Base-by-base conservation (phyloP, 2,329 filamentous ascomycete species). In the Chaetomium sp. region DNA sequence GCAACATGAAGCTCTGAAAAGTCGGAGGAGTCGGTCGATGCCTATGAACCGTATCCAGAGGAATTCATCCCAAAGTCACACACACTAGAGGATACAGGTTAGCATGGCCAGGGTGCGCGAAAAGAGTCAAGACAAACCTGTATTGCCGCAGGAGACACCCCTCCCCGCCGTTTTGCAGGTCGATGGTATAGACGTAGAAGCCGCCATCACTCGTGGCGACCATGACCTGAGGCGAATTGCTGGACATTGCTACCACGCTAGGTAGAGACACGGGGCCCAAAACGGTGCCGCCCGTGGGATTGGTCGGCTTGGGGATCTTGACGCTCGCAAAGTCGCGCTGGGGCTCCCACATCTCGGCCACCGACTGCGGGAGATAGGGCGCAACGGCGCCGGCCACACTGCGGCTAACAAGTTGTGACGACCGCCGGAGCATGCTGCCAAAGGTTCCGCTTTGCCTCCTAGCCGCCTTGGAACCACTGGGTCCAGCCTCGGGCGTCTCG, bases 291-390 rank as follows among this genome's bases (percentile, higher is more conserved):
- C 70, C 67, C 2, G 77, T 73, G 27, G 73, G 71, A 31, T 78
- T 67, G 2, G 78, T 67, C 64, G 73, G 72, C 73, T 90, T 92
- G 16, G 94, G 94, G 56, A 99, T 86, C 75, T 95, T 96, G 74
- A 98, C 93, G 83, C 92, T 98, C 1, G 95, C 95, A 78, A 99
- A 99, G 77, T 99, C 95, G 62, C 95, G 87, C 65, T 90, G 82
- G 0, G 95, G 95, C 73, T 99, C 95, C 93, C 93, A 98, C 84
- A 98, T 97, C 78, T 98, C 94, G 1, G 94, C 94, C 4, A 99
- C 93, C 1, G 93, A 94, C 73, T 91, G 91, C 0, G 95, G 95
- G 1, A 99, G 82, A 75, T 99, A 99, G 0, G 92, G 93, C 4
- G 93, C 93, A 35, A 97, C 90, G 8, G 92, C 92, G 5, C 92